phyloP scores from a whole-genome alignment of 306 rosid species.

The Potentilla sterilis region DNA sequence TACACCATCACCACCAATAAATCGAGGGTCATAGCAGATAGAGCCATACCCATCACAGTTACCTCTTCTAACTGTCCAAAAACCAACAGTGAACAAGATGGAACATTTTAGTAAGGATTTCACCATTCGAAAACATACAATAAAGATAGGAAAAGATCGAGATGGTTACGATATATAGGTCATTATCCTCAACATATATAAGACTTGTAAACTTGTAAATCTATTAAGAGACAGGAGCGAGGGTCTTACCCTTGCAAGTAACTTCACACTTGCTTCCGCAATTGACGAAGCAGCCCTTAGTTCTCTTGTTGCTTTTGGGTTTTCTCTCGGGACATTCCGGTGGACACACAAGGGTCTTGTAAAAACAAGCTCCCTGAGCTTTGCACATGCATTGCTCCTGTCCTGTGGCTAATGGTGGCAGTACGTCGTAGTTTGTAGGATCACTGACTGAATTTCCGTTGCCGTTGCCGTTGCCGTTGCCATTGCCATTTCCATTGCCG shows the following conservation, averaged over 20 bases:
- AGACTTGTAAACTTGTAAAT: too few species aligned
- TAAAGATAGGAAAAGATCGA: too few species aligned
- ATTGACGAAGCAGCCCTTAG: conserved; percentile 58
- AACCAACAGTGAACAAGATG: too few species aligned
- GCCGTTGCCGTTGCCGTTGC: background rate
- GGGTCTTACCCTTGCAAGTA: conserved; percentile 66
- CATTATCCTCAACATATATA: too few species aligned
- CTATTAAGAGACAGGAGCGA: too few species aligned
- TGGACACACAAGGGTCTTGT: conserved; percentile 51
- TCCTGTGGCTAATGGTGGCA: conserved; percentile 22
- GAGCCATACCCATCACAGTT: conserved; percentile 72
- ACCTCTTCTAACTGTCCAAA: conserved; percentile 45
- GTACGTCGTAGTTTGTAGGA: background rate
- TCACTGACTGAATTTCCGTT: background rate
- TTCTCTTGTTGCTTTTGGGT: conserved; percentile 67
- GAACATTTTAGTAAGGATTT: too few species aligned
- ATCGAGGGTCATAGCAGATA: conserved; percentile 76
- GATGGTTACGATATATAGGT: too few species aligned
- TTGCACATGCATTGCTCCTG: conserved; percentile 52
- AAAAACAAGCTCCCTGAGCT: conserved; percentile 32
- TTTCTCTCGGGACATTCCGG: conserved; percentile 44
- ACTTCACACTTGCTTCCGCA: conserved; percentile 72
- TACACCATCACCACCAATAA: conserved; percentile 75
- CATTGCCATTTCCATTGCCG: background rate
- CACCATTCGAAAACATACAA: too few species aligned